A percentile compares a stretch with the other conserved stretches of the same genome.
Conservation (phyloP, 768 basidiomycete species). For the Suillus occidentalis region DNA sequence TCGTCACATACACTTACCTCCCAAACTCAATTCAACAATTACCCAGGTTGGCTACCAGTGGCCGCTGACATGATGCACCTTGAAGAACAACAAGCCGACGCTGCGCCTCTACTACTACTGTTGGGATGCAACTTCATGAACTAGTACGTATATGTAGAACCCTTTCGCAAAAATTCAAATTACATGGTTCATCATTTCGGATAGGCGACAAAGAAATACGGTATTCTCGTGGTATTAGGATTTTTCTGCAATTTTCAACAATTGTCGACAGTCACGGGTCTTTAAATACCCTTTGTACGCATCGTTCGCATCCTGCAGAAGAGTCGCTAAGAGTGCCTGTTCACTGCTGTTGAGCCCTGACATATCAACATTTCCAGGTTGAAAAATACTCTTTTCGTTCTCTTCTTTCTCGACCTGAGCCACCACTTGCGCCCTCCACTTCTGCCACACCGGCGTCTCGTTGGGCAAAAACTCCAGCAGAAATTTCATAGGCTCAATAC, state of each 20-base stretch:
- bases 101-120: neutral
- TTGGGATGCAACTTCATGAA: neutral
- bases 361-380: conserved; percentile 11
- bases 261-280: neutral
- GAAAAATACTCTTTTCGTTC: conserved; percentile 5
- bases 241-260: neutral
- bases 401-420: conserved; percentile 14
- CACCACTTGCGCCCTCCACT: conserved; percentile 25
- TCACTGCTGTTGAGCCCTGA: conserved; percentile 12
- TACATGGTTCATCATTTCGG: neutral
- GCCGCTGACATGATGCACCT: no score
- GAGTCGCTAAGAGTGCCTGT: neutral
- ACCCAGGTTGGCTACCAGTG: no score
- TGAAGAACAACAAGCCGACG: no score
- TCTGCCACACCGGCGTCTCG: conserved; percentile 24
- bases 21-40: no score
- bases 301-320: conserved; percentile 19
- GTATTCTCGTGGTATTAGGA: neutral
- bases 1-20: no score
- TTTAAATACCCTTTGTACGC: conserved; percentile 19
- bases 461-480: conserved; percentile 24
- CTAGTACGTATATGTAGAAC: neutral
- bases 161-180: neutral
- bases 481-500: conserved; percentile 11
- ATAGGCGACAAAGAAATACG: neutral